Conservation (phyloP, 1,139 yeast species). For the Protomyces macrosporus region DNA sequence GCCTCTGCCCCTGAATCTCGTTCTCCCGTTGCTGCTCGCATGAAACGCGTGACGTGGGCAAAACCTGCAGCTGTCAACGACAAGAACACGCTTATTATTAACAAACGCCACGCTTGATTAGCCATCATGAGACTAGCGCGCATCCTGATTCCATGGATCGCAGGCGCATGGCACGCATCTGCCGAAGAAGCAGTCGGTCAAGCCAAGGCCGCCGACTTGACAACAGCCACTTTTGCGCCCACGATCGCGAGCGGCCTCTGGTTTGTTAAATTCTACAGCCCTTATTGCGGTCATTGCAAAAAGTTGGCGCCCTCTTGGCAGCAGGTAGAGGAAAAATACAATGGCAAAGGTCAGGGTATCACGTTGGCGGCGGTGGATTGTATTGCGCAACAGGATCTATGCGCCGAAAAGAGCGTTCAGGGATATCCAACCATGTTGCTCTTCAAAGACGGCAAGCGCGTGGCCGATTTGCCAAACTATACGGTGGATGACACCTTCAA, state of each 20-base stretch:
- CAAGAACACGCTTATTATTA: too few relatives aligned
- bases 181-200: not conserved
- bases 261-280: conserved; percentile 44
- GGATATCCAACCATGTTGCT: conserved; percentile 40
- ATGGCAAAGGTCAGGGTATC: conserved; percentile 35
- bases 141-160: not conserved
- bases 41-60: too few relatives aligned
- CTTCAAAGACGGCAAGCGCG: conserved; percentile 37
- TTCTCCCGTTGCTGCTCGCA: too few relatives aligned
- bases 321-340: conserved; percentile 34
- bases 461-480: conserved; percentile 34
- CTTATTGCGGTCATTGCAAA: conserved; percentile 43
- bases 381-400: conserved; percentile 42
- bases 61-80: too few relatives aligned
- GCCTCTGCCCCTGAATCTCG: too few relatives aligned
- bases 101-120: too few relatives aligned
- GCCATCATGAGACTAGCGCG: not conserved
- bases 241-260: conserved; percentile 34
- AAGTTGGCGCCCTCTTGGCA: conserved; percentile 43
- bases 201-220: not conserved
- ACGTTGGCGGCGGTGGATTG: conserved; percentile 43
- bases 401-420: conserved; percentile 36
- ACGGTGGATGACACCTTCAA: conserved; percentile 25
- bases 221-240: conserved; percentile 1
- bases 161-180: not conserved